Conservation (phyloP, 306 rosid species). For the Glycyrrhiza uralensis region DNA sequence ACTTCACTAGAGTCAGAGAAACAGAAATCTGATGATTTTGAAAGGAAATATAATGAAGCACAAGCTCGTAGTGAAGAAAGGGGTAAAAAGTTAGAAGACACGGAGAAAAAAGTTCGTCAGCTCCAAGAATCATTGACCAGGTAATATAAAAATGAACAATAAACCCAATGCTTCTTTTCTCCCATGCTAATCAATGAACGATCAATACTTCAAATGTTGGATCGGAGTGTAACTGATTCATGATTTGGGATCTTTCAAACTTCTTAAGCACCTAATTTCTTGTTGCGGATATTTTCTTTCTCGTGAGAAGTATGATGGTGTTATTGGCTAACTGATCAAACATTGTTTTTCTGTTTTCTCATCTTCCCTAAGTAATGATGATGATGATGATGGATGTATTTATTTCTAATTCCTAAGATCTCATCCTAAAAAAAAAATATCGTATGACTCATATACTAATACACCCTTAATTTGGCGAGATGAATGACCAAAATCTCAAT, state of each 20-base stretch:
- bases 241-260: slow-evolving; percentile 20
- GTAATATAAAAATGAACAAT: slow-evolving; percentile 40
- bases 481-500: slow-evolving; percentile 36
- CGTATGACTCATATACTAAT: slow-evolving; percentile 3
- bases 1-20: slow-evolving; percentile 54
- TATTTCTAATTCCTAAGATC: neutral
- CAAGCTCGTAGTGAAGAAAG: slow-evolving; percentile 46
- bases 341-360: slow-evolving; percentile 22
- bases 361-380: neutral
- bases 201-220: neutral
- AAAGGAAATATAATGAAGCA: slow-evolving; percentile 61
- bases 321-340: slow-evolving; percentile 24
- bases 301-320: neutral
- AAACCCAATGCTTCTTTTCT: neutral
- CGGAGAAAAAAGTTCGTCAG: slow-evolving; percentile 66
- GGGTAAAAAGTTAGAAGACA: slow-evolving; percentile 55
- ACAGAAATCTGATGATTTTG: slow-evolving; percentile 52
- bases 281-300: neutral
- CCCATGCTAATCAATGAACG: neutral
- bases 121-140: slow-evolving; percentile 77
- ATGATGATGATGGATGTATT: neutral
- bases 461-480: slow-evolving; percentile 2
- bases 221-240: neutral
- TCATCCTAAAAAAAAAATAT: slow-evolving; percentile 17
- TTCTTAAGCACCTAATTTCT: neutral